Base-by-base conservation (phyloP, 768 basidiomycete species). In the Rhizopogon roseolus region DNA sequence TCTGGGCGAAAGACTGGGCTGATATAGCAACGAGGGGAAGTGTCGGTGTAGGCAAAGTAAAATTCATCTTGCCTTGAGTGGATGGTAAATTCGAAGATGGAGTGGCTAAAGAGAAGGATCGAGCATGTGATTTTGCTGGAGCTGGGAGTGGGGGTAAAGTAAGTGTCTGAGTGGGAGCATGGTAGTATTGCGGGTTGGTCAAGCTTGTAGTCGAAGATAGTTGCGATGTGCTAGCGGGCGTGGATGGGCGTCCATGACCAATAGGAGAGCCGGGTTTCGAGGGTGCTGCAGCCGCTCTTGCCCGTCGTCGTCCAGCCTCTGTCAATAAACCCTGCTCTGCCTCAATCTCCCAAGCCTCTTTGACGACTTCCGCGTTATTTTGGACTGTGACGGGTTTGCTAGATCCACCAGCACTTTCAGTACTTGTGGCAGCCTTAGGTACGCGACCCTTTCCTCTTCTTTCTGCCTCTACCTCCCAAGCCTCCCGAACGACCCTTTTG, bases 391-490 rank as follows among this genome's bases (percentile, higher is more conserved):
- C 41, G 54, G 42, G n/a, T 42, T 56, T 29, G 34, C 13, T 22
- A 43, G 16, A 5, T 11, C 38, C n/a, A 28, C 32, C 25, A 40
- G 55, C 34, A 22, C 38, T 43, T 28, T 39, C 48, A 10, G 50
- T 54, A 56, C 62, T 60, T 65, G 22, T 65, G 50, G 58, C 51
- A 49, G 71, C 66, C 46, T 68, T 72, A 28, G 66, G 71, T 41
- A 59, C 66, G 36, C 74, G 75, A n/a, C 65, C 66, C 52, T 76
- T 80, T 4, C 72, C 60, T 43, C 78, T 75, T 46, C 74, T 71
- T 61, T 93, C 90, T 16, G 82, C 72, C 63, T 89, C 89, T 11
- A 93, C 57, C 64, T 93, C 91, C 90, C 90, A 92, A 32, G 79
- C 67, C 66, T 93, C 90, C 63, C 82, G 83, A 53, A 87, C 62